phyloP scores from a whole-genome alignment of 495 filamentous ascomycete genomes.

The Penicillium coprophilum region DNA sequence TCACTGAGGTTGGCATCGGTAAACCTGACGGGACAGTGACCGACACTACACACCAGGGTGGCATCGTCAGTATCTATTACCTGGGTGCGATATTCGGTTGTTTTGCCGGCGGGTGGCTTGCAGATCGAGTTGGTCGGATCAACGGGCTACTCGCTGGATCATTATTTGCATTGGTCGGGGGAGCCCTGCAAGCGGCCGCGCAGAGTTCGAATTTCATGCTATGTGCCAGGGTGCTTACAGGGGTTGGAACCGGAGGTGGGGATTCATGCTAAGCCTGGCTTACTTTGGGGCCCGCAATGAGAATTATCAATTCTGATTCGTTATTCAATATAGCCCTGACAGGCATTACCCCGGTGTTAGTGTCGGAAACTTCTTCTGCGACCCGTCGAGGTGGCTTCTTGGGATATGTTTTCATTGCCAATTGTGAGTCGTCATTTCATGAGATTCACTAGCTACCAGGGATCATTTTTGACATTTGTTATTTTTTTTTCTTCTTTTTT shows the following conservation, averaged over 20 bases:
- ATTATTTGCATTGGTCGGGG: slow-evolving; percentile 54
- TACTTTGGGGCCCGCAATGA: not conserved
- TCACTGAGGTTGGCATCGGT: slow-evolving; percentile 38
- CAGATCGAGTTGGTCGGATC: slow-evolving; percentile 55
- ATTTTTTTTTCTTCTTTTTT: too few species aligned
- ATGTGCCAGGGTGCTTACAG: slow-evolving; percentile 54
- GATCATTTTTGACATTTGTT: slow-evolving; percentile 9
- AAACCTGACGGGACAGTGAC: slow-evolving; percentile 38
- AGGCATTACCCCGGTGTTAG: slow-evolving; percentile 51
- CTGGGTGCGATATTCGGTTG: slow-evolving; percentile 55
- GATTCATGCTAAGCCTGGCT: slow-evolving; percentile 9
- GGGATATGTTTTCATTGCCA: slow-evolving; percentile 55
- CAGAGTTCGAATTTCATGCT: slow-evolving; percentile 55
- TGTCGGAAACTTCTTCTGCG: slow-evolving; percentile 52
- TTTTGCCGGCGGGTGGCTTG: slow-evolving; percentile 51
- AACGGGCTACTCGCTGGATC: slow-evolving; percentile 54
- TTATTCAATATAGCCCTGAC: slow-evolving; percentile 40
- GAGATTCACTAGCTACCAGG: not conserved
- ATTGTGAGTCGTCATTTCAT: slow-evolving; percentile 33
- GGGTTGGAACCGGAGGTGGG: slow-evolving; percentile 53
- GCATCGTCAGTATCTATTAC: slow-evolving; percentile 56
- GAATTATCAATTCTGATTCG: slow-evolving; percentile 7
- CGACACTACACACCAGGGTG: slow-evolving; percentile 42
- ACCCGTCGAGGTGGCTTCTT: slow-evolving; percentile 48
- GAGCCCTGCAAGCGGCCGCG: slow-evolving; percentile 51